phyloP scores from a whole-genome alignment of 768 basidiomycete genomes.

The Mycena olivaceomarginata region DNA sequence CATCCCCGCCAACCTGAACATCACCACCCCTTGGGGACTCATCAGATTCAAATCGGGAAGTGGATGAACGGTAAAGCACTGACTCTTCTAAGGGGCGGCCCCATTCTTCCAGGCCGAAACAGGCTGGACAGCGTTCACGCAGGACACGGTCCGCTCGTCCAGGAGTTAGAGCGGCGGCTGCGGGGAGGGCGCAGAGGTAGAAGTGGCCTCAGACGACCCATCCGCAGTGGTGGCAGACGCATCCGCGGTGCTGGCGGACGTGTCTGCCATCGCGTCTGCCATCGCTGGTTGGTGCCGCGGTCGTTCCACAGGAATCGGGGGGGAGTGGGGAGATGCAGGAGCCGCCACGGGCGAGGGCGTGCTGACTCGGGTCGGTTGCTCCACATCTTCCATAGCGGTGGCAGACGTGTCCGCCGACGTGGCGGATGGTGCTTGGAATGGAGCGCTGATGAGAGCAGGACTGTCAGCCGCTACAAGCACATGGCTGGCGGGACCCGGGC shows the following conservation, averaged over 20 bases:
- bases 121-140: conserved; percentile 56
- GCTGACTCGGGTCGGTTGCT: no score
- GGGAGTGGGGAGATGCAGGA: no score
- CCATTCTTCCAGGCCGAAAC: conserved; percentile 53
- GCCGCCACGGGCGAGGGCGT: no score
- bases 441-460: neutral
- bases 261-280: no score
- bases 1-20: conserved; percentile 59
- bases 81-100: conserved; percentile 48
- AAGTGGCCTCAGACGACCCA: no score
- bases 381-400: no score
- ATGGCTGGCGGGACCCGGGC: no score
- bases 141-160: conserved; percentile 47
- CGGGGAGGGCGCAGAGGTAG: neutral
- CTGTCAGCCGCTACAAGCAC: neutral
- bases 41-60: neutral
- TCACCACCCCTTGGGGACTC: conserved; percentile 54
- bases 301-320: no score
- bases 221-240: no score
- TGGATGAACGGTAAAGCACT: conserved; percentile 20
- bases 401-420: neutral
- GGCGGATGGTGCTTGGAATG: neutral
- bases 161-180: neutral
- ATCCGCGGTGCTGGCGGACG: no score
- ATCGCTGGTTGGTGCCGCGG: no score